These are phyloP conservation scores for Pythium oligandrum DNA, from an alignment of 352 stramenopile genomes.

Conservation along the genomic window DNA sequence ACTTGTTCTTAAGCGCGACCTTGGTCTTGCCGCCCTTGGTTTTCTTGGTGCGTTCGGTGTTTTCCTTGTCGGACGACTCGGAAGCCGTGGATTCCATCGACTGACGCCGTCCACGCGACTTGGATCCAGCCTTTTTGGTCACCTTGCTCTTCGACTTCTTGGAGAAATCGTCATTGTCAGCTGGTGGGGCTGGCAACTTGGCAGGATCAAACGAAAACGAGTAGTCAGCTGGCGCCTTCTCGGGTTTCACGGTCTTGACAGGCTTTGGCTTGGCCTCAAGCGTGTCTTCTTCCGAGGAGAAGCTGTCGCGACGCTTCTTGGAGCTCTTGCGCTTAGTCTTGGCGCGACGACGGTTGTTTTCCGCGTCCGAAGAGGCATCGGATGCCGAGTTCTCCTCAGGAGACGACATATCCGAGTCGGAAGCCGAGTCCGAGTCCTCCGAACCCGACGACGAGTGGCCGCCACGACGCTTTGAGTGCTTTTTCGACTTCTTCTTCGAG, in stretches of 20 bases:
- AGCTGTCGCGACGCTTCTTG: constrained; percentile 13
- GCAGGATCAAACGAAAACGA: constrained; percentile 44
- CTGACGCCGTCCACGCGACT: constrained; percentile 21
- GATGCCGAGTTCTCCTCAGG: no score
- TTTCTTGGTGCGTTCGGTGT: constrained; percentile 23
- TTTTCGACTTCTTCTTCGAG: constrained; percentile 21
- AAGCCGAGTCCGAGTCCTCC: constrained; percentile 8
- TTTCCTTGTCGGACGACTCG: constrained; percentile 37
- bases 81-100: constrained; percentile 35
- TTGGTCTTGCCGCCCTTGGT: no score
- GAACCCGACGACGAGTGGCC: constrained; percentile 11
- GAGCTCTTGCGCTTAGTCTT: constrained; percentile 22
- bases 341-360: constrained; percentile 7
- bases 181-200: constrained; percentile 35
- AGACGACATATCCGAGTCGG: no score
- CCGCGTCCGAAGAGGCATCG: not conserved
- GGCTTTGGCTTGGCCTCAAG: constrained; percentile 4
- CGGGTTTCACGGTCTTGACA: constrained; percentile 7
- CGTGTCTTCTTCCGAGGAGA: constrained; percentile 33
- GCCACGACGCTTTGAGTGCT: no score
- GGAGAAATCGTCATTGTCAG: constrained; percentile 11
- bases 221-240: constrained; percentile 22
- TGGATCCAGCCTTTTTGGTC: constrained; percentile 11
- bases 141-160: constrained; percentile 9
- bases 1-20: no score